These are phyloP conservation scores for Trichoderma sp. DNA, from an alignment of 2,329 filamentous ascomycete genomes.

Conservation along the genomic window DNA sequence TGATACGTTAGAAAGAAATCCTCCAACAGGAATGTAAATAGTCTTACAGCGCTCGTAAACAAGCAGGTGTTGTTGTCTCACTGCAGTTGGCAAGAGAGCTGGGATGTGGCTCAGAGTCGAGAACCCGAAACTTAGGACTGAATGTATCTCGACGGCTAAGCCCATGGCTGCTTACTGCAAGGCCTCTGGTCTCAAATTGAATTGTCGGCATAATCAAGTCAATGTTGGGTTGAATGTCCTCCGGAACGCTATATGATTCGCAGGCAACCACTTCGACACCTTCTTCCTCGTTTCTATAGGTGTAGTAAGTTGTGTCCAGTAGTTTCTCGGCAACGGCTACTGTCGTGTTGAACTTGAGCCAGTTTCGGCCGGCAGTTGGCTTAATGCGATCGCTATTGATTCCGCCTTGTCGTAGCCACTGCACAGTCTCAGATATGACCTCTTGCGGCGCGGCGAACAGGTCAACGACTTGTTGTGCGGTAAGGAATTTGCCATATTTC, in stretches of 20 bases:
- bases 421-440: conserved; percentile 50
- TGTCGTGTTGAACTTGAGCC: conserved; percentile 56
- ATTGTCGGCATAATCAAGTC: conserved; percentile 45
- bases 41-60: not conserved
- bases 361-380: conserved; percentile 41
- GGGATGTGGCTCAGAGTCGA: not conserved
- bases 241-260: conserved; percentile 40
- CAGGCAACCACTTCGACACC: conserved; percentile 42
- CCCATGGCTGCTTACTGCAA: not conserved
- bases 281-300: conserved; percentile 35
- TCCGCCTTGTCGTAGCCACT: conserved; percentile 54
- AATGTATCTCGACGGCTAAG: not conserved
- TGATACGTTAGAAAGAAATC: not conserved
- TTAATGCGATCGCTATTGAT: conserved; percentile 38
- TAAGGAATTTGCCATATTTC: conserved; percentile 49
- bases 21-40: not conserved
- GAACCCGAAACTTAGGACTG: not conserved
- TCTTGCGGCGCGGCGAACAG: conserved; percentile 45
- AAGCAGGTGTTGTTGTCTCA: conserved; percentile 1
- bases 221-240: conserved; percentile 39
- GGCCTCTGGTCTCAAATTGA: conserved; percentile 36
- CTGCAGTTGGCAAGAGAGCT: not conserved
- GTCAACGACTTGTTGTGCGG: conserved; percentile 42
- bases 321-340: conserved; percentile 54
- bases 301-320: conserved; percentile 50